Percentiles rank a stretch among this genome's conserved stretches.
Evolutionary conservation across 2,329 filamentous ascomycete genomes (phyloP).

Genomic region (Botrytis elliptica): DNA sequence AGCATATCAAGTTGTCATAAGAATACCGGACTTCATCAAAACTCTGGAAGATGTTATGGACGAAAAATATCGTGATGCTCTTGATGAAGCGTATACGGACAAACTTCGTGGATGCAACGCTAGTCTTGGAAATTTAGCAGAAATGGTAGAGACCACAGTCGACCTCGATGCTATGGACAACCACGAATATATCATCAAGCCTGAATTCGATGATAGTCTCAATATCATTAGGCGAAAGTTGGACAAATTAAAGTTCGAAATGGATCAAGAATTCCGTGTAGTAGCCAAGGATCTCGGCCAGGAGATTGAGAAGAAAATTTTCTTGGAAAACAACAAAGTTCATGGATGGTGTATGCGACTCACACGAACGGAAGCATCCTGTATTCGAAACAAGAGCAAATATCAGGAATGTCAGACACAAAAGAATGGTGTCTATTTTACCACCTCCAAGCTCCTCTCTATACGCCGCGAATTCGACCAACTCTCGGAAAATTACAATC

Average conservation of each 20-base stretch:
- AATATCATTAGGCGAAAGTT: conserved; percentile 88
- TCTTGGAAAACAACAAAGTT: conserved; percentile 92
- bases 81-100: conserved; percentile 83
- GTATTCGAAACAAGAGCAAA: conserved; percentile 84
- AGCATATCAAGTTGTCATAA: conserved; percentile 91
- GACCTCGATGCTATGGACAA: conserved; percentile 93
- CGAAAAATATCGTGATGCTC: conserved; percentile 81
- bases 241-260: conserved; percentile 77
- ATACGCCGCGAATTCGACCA: conserved; percentile 91
- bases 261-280: conserved; percentile 75
- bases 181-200: conserved; percentile 98
- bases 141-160: conserved; percentile 98
- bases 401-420: conserved; percentile 97
- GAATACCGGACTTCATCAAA: conserved; percentile 83
- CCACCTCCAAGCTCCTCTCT: conserved; percentile 75
- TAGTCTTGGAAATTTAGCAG: conserved; percentile 80
- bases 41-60: conserved; percentile 95
- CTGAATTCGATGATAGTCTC: conserved; percentile 90
- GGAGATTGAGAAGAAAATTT: conserved; percentile 97
- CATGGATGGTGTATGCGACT: conserved; percentile 97
- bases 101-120: conserved; percentile 76
- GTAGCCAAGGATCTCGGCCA: conserved; percentile 81
- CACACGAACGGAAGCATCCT: conserved; percentile 85
- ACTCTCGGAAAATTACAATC: conserved; percentile 89
- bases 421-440: conserved; percentile 99